Evolutionary conservation across 2,329 filamentous ascomycete genomes (phyloP).

Genomic region (Nemania serpens): DNA sequence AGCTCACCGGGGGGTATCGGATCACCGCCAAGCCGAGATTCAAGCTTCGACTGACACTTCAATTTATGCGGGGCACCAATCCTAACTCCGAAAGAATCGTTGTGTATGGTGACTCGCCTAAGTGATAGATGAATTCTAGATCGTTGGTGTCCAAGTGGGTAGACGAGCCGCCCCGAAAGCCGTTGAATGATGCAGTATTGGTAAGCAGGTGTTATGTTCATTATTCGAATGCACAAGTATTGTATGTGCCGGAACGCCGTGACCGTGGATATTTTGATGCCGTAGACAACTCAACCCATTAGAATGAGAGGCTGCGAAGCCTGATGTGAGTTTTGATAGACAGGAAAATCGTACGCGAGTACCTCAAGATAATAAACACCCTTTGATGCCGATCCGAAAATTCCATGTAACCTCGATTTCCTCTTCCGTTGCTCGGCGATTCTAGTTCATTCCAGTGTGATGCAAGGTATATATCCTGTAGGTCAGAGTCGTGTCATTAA

Average conservation of each 20-base stretch:
- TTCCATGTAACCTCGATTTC: background rate
- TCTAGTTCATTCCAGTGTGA: no score
- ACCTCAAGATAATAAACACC: background rate
- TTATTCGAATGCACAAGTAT: conserved; percentile 11
- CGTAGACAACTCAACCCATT: background rate
- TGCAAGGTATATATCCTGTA: background rate
- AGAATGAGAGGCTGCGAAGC: background rate
- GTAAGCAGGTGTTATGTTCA: background rate
- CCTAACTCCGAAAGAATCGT: background rate
- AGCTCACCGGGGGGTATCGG: background rate
- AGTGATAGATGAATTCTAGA: no score
- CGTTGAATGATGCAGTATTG: background rate
- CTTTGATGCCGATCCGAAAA: background rate
- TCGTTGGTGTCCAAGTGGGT: no score
- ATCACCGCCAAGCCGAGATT: background rate
- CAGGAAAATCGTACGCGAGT: background rate
- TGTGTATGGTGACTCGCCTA: background rate
- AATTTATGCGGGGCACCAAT: background rate
- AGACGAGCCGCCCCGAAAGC: background rate
- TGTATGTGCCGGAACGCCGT: conserved; percentile 15
- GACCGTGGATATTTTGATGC: background rate
- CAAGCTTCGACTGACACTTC: background rate
- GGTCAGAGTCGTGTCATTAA: conserved; percentile 11
- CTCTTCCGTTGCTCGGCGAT: background rate
- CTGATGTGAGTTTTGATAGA: background rate